These are phyloP conservation scores for Irpex rosettiformis DNA, from an alignment of 1,284 basidiomycete genomes.

Conservation along the genomic window DNA sequence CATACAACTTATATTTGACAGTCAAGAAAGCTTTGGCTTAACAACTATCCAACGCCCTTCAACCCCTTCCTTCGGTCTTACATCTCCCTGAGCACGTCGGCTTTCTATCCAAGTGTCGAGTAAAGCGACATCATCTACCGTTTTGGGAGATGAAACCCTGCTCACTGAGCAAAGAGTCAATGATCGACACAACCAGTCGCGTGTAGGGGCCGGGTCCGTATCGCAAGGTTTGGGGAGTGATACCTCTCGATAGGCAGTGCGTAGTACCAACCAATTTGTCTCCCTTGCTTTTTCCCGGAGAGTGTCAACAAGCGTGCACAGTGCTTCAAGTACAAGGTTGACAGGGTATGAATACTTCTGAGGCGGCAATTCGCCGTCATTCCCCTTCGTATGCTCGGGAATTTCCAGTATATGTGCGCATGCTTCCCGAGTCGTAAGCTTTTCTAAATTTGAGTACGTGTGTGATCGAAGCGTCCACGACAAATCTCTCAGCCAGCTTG, in stretches of 20 bases:
- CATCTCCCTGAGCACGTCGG: conserved; percentile 39
- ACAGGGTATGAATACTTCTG: conserved; percentile 4
- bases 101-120: conserved; percentile 51
- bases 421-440: conserved; percentile 30
- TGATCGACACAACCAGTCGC: conserved; percentile 49
- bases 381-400: conserved; percentile 6
- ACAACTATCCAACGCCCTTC: conserved; percentile 55
- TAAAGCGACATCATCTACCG: neutral
- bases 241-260: conserved; percentile 63
- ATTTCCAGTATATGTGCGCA: conserved; percentile 13
- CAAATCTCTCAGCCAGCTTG: conserved; percentile 46
- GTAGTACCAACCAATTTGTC: conserved; percentile 57
- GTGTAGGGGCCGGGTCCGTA: conserved; percentile 31
- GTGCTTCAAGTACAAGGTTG: conserved; percentile 37
- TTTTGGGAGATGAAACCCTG: neutral
- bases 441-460: conserved; percentile 50
- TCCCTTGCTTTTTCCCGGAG: conserved; percentile 48
- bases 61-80: conserved; percentile 45
- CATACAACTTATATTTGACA: too few relatives aligned
- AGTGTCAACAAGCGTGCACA: conserved; percentile 40
- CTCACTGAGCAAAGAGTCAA: conserved; percentile 33
- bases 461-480: conserved; percentile 43
- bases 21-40: conserved; percentile 23
- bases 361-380: neutral
- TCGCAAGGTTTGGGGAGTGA: conserved; percentile 35